Evolutionary conservation across 2,329 filamentous ascomycete genomes (phyloP).

Genomic region (Phyllosticta capitalensis): DNA sequence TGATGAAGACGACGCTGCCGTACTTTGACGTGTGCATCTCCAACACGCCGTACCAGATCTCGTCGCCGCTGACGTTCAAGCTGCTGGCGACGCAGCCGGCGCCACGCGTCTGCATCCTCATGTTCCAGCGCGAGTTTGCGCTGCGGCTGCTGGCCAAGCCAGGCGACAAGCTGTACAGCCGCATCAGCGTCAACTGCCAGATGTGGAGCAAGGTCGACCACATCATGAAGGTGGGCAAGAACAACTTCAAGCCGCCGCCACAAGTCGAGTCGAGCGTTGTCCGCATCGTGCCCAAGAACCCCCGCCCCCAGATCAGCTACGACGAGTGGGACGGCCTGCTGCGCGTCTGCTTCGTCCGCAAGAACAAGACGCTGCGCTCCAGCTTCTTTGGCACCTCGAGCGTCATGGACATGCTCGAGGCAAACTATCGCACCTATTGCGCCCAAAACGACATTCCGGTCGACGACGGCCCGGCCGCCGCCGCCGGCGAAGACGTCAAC

Average conservation of each 20-base stretch:
- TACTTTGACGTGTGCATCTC: slow-evolving; percentile 77
- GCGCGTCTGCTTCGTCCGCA: slow-evolving; percentile 71
- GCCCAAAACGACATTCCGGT: slow-evolving; percentile 73
- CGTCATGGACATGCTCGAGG: slow-evolving; percentile 72
- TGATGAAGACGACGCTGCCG: slow-evolving; percentile 73
- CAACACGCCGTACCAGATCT: slow-evolving; percentile 74
- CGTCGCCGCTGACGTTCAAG: slow-evolving; percentile 83
- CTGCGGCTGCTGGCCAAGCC: slow-evolving; percentile 81
- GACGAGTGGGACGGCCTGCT: slow-evolving; percentile 93
- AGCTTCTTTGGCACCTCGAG: slow-evolving; percentile 73
- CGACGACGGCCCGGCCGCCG: slow-evolving; percentile 47
- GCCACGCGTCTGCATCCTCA: slow-evolving; percentile 77
- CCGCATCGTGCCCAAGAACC: slow-evolving; percentile 76
- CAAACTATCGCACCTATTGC: slow-evolving; percentile 85
- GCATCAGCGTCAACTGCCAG: slow-evolving; percentile 87
- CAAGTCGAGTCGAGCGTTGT: slow-evolving; percentile 88
- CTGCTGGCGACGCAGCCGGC: slow-evolving; percentile 73
- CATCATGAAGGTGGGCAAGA: slow-evolving; percentile 88
- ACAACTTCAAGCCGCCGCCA: slow-evolving; percentile 93
- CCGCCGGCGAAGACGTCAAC: slow-evolving; percentile 34
- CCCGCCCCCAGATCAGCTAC: slow-evolving; percentile 79
- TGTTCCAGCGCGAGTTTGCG: slow-evolving; percentile 95
- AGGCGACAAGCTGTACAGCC: slow-evolving; percentile 78
- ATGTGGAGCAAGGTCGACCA: slow-evolving; percentile 70
- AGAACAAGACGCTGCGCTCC: slow-evolving; percentile 81